These are phyloP conservation scores for Kwoniella shandongensis DNA, from an alignment of 768 basidiomycete species.

Conservation along the genomic window DNA sequence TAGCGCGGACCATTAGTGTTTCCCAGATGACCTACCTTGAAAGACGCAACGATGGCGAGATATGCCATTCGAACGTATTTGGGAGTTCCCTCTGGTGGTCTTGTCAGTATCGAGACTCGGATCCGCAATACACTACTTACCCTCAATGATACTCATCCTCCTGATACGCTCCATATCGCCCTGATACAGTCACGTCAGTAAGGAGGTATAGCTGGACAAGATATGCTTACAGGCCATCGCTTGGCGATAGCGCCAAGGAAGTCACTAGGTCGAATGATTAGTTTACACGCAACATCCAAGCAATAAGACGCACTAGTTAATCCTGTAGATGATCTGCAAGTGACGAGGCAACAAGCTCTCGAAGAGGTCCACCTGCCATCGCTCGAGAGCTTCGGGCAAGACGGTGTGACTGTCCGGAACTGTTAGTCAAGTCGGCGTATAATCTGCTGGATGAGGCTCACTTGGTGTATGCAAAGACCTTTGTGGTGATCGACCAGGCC, in stretches of 20 bases:
- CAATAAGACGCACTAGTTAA: conserved; percentile 35
- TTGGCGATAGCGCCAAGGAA: conserved; percentile 72
- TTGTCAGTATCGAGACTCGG: neutral
- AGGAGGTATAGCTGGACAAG: neutral
- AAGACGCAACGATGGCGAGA: conserved; percentile 75
- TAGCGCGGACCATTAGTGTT: conserved; percentile 6
- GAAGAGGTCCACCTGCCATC: conserved; percentile 87
- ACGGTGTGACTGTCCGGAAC: conserved; percentile 57
- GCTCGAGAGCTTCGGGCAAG: conserved; percentile 67
- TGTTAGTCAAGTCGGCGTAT: conserved; percentile 15
- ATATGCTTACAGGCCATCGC: conserved; percentile 66
- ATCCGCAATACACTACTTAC: conserved; percentile 50
- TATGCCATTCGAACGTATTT: conserved; percentile 68
- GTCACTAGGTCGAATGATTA: conserved; percentile 35
- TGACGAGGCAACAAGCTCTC: conserved; percentile 78
- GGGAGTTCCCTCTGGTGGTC: conserved; percentile 74
- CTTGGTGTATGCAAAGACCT: conserved; percentile 94
- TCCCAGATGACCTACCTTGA: conserved; percentile 22
- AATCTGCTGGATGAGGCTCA: conserved; percentile 55
- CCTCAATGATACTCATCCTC: conserved; percentile 91
- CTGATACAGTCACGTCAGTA: conserved; percentile 1
- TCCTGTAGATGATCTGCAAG: conserved; percentile 39
- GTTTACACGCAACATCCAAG: conserved; percentile 11
- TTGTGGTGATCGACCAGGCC: conserved; percentile 86
- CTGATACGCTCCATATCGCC: conserved; percentile 72